Evolutionary conservation across 306 rosid genomes (phyloP).

Genomic region (Fagus crenata): DNA sequence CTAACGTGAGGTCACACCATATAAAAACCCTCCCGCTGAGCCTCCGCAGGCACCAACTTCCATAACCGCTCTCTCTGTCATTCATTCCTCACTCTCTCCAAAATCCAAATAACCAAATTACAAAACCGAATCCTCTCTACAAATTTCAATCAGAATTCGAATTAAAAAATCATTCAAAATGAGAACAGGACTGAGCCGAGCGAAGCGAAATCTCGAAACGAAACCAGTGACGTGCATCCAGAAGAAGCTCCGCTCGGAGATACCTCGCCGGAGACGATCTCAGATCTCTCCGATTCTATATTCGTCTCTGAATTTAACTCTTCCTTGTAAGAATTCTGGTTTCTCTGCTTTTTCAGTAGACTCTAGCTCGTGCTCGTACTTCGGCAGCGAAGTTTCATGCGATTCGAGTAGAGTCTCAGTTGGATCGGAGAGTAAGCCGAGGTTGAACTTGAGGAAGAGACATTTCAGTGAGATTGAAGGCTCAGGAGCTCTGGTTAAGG

Average conservation of each 20-base stretch:
- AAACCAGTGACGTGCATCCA: constrained; percentile 23
- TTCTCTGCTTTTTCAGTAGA: constrained; percentile 40
- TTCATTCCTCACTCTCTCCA: constrained; percentile 16
- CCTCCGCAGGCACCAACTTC: constrained; percentile 27
- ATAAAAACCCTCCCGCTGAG: constrained; percentile 32
- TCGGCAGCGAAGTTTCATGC: constrained; percentile 60
- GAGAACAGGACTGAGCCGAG: constrained; percentile 36
- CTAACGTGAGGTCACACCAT: constrained; percentile 42
- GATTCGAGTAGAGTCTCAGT: constrained; percentile 47
- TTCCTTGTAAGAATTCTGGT: constrained; percentile 11
- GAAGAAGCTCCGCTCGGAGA: constrained; percentile 74
- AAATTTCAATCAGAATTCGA: constrained; percentile 21
- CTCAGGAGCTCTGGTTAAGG: neutral
- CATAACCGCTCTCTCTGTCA: constrained; percentile 50
- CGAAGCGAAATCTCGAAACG: constrained; percentile 41
- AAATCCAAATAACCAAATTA: neutral
- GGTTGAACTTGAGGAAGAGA: constrained; percentile 33
- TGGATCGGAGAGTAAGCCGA: constrained; percentile 37
- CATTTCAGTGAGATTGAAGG: constrained; percentile 18
- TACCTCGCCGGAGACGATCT: constrained; percentile 56
- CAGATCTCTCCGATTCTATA: constrained; percentile 57
- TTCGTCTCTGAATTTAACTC: constrained; percentile 18
- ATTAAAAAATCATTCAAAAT: constrained; percentile 14
- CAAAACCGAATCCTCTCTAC: constrained; percentile 14
- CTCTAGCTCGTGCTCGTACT: constrained; percentile 46